A percentile compares a stretch with the other conserved stretches of the same genome.
phyloP scores from a whole-genome alignment of 2,329 filamentous ascomycete species.

The Didymella pomorum region DNA sequence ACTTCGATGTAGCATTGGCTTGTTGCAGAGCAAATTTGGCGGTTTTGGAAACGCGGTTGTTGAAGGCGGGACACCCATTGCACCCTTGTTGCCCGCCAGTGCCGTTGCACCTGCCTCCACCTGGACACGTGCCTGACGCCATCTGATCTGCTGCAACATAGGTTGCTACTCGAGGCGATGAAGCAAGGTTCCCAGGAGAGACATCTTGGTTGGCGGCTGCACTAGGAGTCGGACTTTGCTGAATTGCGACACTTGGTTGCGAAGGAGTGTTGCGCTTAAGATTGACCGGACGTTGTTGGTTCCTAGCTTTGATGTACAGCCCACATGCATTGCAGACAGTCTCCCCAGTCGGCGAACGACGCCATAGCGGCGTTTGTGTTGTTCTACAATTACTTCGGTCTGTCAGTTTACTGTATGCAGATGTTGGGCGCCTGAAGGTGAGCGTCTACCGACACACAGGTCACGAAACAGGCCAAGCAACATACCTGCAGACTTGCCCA shows the following conservation, averaged over 20 bases:
- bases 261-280: conserved; percentile 75
- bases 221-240: conserved; percentile 53
- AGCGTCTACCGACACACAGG: not conserved
- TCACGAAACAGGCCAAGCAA: conserved; percentile 8
- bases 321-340: conserved; percentile 99
- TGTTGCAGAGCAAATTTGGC: conserved; percentile 71
- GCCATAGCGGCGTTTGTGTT: conserved; percentile 92
- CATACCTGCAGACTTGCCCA: conserved; percentile 77
- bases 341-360: conserved; percentile 87
- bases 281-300: conserved; percentile 88
- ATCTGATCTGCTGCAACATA: conserved; percentile 81
- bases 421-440: conserved; percentile 3
- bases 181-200: conserved; percentile 50
- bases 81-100: conserved; percentile 95
- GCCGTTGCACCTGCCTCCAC: conserved; percentile 93
- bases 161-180: conserved; percentile 62
- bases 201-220: conserved; percentile 51
- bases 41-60: conserved; percentile 92
- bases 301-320: conserved; percentile 91
- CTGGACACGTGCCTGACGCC: conserved; percentile 87
- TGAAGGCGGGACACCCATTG: conserved; percentile 94
- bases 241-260: conserved; percentile 36
- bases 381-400: conserved; percentile 85
- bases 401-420: conserved; percentile 26
- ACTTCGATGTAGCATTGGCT: conserved; percentile 39